phyloP scores from a whole-genome alignment of 1,284 basidiomycete species.

The Xerocomus tenax region DNA sequence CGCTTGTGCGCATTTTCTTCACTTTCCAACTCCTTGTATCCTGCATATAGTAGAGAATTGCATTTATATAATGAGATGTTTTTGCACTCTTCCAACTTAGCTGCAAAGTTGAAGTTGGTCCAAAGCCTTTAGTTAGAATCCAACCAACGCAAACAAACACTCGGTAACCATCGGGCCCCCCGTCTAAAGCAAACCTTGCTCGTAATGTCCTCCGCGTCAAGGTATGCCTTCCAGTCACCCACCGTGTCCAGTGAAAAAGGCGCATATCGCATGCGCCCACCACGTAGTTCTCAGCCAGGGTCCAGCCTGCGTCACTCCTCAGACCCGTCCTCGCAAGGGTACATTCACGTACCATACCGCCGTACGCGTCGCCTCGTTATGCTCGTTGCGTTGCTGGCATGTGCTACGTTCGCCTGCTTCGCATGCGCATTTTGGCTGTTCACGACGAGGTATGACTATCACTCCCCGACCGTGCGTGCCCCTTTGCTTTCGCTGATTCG shows the following conservation, averaged over 20 bases:
- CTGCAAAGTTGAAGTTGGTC: background rate
- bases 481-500: slow-evolving; percentile 14
- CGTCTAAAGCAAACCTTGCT: background rate
- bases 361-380: slow-evolving; percentile 29
- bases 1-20: background rate
- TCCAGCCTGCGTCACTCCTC: slow-evolving; percentile 13
- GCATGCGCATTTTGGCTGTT: slow-evolving; percentile 56
- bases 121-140: slow-evolving; percentile 3
- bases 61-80: background rate
- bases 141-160: slow-evolving; percentile 17
- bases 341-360: slow-evolving; percentile 19
- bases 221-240: slow-evolving; percentile 40
- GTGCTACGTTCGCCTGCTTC: slow-evolving; percentile 47
- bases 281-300: slow-evolving; percentile 23
- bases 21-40: background rate
- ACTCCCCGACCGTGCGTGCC: slow-evolving; percentile 19
- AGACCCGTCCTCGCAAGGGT: slow-evolving; percentile 2
- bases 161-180: background rate
- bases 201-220: slow-evolving; percentile 15
- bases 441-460: slow-evolving; percentile 47
- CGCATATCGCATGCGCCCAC: slow-evolving; percentile 50
- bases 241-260: slow-evolving; percentile 57
- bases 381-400: slow-evolving; percentile 41
- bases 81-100: background rate
- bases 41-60: background rate